Base-by-base conservation (phyloP, 2,329 filamentous ascomycete species). In the Xylaria sp. region DNA sequence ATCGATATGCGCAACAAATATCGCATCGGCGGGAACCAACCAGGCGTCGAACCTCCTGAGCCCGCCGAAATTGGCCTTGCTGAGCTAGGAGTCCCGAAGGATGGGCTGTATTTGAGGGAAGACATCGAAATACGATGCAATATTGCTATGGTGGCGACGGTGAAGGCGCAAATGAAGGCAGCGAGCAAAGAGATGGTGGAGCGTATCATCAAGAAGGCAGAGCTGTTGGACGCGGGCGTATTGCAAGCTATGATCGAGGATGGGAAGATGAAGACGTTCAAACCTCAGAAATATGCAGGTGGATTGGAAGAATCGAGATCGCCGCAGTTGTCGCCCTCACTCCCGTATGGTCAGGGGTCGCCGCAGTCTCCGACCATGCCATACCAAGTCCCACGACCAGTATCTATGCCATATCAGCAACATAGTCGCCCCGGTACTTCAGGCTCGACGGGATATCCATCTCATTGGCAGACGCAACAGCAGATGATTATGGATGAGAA, bases 91-190 rank as follows among this genome's bases (percentile, higher is more conserved):
- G 88, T 85, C 0, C 90, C 90, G 0, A 80, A 83, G 28, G 89
- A 92, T 67, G 90, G 90, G 0, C 80, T 92, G 2, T 92, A 92
- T 74, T 81, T 92, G 67, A 85, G 89, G 66, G 90, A 92, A 74
- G 90, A 92, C 71, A 90, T 92, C 50, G 90, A 92, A 77, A 90
- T 92, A 79, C 87, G 86, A 74, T 91, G 89, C 83, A 92, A 91
- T 76, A 81, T 92, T 63, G 85, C 89, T 68, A 84, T 91, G 79
- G 84, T 90, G 67, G 77, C 83, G 57, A 91, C 91, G 67, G 90
- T 92, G 73, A 91, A 90, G 82, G 84, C 87, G 67, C 88, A 92
- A 77, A 85, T 87, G 75, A 91, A 90, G 80, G 84, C 88, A 9
- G 88, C 90, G 8, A 89, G 88, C 73, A 90, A 89, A 72, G 85